phyloP scores from a whole-genome alignment of 2,329 filamentous ascomycete species.

The Fusarium citri region DNA sequence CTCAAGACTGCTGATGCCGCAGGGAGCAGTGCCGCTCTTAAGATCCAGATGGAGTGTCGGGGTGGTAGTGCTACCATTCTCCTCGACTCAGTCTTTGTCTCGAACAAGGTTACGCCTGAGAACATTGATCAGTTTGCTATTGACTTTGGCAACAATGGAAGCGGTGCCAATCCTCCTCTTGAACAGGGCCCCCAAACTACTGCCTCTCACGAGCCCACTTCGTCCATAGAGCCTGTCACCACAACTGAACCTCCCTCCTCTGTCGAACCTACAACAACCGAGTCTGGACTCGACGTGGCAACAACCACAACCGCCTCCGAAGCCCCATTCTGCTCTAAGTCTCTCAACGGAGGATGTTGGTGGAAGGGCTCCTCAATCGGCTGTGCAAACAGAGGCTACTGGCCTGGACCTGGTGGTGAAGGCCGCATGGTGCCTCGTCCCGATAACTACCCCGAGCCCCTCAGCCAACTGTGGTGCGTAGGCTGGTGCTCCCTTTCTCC shows the following conservation, averaged over 20 bases:
- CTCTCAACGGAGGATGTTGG: slow-evolving; percentile 16
- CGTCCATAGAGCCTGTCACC: not conserved
- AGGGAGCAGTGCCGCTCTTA: not conserved
- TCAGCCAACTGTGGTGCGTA: slow-evolving; percentile 16
- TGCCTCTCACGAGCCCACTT: not conserved
- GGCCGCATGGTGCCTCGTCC: not conserved
- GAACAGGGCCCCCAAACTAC: not conserved
- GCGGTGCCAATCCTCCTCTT: slow-evolving; percentile 11
- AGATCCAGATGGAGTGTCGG: not conserved
- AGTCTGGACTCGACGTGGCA: not conserved
- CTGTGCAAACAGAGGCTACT: slow-evolving; percentile 3
- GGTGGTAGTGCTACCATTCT: slow-evolving; percentile 15
- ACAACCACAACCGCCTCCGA: not conserved
- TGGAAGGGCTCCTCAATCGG: slow-evolving; percentile 10
- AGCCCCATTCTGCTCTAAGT: not conserved
- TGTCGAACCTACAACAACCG: not conserved
- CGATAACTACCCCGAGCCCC: not conserved
- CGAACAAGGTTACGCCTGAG: slow-evolving; percentile 1
- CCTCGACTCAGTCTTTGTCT: slow-evolving; percentile 7
- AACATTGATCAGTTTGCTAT: slow-evolving; percentile 3
- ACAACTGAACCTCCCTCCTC: not conserved
- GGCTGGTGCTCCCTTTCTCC: slow-evolving; percentile 9
- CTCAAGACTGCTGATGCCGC: not conserved
- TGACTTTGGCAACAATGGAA: slow-evolving; percentile 6
- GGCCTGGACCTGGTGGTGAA: not conserved